phyloP scores from a whole-genome alignment of 345 rosid genomes.

The Cardamine occulta region DNA sequence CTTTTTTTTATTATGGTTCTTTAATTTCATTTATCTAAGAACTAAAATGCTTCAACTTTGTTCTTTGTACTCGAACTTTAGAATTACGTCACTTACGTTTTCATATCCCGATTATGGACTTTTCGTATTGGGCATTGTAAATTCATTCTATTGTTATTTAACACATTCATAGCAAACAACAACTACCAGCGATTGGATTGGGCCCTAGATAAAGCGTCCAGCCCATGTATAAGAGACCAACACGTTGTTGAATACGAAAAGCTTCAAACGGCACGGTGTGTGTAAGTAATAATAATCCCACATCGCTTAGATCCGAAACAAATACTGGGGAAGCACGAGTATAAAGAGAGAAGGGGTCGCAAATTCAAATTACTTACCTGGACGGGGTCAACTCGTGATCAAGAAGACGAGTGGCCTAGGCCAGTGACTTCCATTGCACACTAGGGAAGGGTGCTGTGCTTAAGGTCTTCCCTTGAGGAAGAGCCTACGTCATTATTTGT shows the following conservation, averaged over 20 bases:
- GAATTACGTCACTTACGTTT: too few relatives aligned
- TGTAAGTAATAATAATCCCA: background rate
- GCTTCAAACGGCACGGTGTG: background rate
- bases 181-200: background rate
- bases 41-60: too few relatives aligned
- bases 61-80: too few relatives aligned
- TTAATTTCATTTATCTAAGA: too few relatives aligned
- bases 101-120: too few relatives aligned
- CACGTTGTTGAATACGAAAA: conserved; percentile 42
- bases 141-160: too few relatives aligned
- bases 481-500: conserved; percentile 27
- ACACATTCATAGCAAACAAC: background rate
- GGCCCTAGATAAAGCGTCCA: background rate
- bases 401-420: conserved; percentile 18
- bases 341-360: too few relatives aligned
- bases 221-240: background rate
- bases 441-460: background rate
- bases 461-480: conserved; percentile 20
- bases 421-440: conserved; percentile 17
- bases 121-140: too few relatives aligned
- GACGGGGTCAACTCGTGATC: conserved; percentile 15
- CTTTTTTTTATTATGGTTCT: background rate
- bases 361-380: background rate
- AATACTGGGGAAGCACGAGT: background rate
- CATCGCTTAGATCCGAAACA: background rate